Base-by-base conservation (phyloP, 805 yeast species). In the Nakazawaea anatomiae region DNA sequence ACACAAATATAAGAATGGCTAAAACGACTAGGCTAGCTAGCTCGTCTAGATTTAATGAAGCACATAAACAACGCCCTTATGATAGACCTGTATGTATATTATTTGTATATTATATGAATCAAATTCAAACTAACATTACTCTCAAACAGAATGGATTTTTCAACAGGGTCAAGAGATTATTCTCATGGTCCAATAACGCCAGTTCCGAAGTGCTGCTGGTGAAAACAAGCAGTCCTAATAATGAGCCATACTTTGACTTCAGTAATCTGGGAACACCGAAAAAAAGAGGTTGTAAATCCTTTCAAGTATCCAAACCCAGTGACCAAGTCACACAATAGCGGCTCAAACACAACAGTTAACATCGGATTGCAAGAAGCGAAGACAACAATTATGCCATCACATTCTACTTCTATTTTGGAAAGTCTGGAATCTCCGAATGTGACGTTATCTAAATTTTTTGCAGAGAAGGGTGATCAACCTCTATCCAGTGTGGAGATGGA, bases 401-500 rank as follows among this genome's bases (percentile, higher is more conserved):
- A 35, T 6, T 6, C 28, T 3, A 30, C 39, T 7, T 29, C 39
- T 31, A 6, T 40, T 3, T 7, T 40, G 29, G 43, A 40, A 1
- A 5, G 36, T 4, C 14, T 40, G 14, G 52, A 34, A 3, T 45
- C 49, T 11, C 52, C 52, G 29, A 50, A 50, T 50, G 46, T 25
- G 2, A 51, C 49, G 9, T 34, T 51, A 31, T 42, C 53, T 6
- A 36, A 39, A 35, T 51, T 51, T 39, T 51, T 51, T 46, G 53
- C 53, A 70, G 75, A 71, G 69, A 88, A 87, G 62, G 96, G 96
- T n/a, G 78, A 82, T 51, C 68, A 67, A n/a, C 89, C 92, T 4
- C 70, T 89, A 54, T 73, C 83, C 11, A 89, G 83, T 28, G 72
- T 87, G 42, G 96, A 89, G 63, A 76, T 83, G 59, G 92, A 85